Percentiles rank a stretch among this genome's conserved stretches.
Evolutionary conservation across 441 rosid species (phyloP).

Genomic region (Populus tomentosa): DNA sequence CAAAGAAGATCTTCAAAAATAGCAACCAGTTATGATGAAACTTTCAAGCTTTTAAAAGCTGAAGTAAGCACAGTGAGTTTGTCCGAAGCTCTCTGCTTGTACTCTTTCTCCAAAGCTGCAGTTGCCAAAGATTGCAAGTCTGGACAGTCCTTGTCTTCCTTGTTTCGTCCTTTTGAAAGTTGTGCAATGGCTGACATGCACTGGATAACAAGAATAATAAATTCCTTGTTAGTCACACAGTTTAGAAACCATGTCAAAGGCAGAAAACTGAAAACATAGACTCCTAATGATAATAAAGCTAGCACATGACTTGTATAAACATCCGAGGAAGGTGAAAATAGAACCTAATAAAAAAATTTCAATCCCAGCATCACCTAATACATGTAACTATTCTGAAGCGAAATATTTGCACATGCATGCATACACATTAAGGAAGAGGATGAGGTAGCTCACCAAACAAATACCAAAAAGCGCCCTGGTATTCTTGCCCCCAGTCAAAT

Average conservation of each 20-base stretch:
- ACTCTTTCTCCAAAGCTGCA: conserved; percentile 82
- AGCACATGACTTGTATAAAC: not conserved
- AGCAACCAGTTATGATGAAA: conserved; percentile 32
- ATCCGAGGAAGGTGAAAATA: not conserved
- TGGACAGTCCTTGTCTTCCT: conserved; percentile 77
- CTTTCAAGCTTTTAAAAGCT: conserved; percentile 66
- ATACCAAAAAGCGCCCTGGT: conserved; percentile 88
- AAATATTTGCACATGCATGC: not conserved
- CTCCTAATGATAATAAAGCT: not conserved
- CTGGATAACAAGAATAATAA: conserved; percentile 27
- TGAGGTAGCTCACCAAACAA: conserved; percentile 69
- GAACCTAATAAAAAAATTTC: not conserved
- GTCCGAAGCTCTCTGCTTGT: conserved; percentile 69
- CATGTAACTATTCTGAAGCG: too few species aligned
- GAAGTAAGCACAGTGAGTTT: conserved; percentile 63
- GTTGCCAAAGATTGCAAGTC: conserved; percentile 74
- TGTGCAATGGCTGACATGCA: conserved; percentile 83
- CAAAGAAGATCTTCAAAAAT: not conserved
- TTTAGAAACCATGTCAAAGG: not conserved
- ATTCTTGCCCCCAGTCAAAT: conserved; percentile 91
- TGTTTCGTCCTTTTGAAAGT: conserved; percentile 73
- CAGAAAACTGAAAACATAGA: not conserved
- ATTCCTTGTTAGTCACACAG: conserved; percentile 6
- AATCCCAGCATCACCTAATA: not conserved
- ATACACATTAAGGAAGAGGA: not conserved